A percentile compares a stretch with the other conserved stretches of the same genome.
These are phyloP conservation scores for Blastosporella zonata DNA, from an alignment of 1,284 basidiomycete species.

Conservation along the genomic window DNA sequence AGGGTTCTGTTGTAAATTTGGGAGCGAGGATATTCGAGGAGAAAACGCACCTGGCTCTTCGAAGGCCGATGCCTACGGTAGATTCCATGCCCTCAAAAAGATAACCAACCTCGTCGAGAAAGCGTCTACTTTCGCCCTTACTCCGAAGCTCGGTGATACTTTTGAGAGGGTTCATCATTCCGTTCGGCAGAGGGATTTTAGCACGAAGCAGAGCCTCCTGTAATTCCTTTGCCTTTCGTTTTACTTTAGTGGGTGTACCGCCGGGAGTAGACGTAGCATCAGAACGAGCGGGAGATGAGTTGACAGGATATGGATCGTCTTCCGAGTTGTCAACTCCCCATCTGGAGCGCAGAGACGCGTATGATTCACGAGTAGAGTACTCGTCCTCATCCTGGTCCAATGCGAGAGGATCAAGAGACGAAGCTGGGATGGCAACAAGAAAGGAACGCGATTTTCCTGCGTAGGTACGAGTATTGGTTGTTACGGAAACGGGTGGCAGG, in stretches of 20 bases:
- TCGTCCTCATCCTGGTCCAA: conserved; percentile 46
- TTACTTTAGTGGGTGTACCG: conserved; percentile 24
- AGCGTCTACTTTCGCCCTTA: conserved; percentile 75
- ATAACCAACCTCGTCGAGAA: conserved; percentile 78
- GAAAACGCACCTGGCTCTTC: conserved; percentile 54
- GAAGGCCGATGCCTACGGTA: conserved; percentile 49
- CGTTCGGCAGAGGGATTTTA: conserved; percentile 34
- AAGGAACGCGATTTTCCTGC: conserved; percentile 75
- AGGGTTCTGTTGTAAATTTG: conserved; percentile 6
- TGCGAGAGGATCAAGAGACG: conserved; percentile 19
- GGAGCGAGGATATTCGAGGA: neutral
- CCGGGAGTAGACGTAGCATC: conserved; percentile 17
- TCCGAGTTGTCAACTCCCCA: conserved; percentile 77
- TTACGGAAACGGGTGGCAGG: conserved; percentile 26
- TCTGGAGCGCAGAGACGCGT: conserved; percentile 60
- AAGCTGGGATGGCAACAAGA: conserved; percentile 53
- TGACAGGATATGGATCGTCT: conserved; percentile 53
- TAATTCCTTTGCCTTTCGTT: conserved; percentile 30
- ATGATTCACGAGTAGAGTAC: conserved; percentile 61
- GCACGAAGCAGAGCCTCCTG: conserved; percentile 22
- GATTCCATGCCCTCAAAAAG: conserved; percentile 71
- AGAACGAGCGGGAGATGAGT: conserved; percentile 28
- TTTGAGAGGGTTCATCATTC: conserved; percentile 72
- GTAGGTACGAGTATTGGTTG: conserved; percentile 58
- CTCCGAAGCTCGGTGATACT: conserved; percentile 76